These are phyloP conservation scores for Thelonectria blattea DNA, from an alignment of 2,329 filamentous ascomycete genomes.

Conservation along the genomic window DNA sequence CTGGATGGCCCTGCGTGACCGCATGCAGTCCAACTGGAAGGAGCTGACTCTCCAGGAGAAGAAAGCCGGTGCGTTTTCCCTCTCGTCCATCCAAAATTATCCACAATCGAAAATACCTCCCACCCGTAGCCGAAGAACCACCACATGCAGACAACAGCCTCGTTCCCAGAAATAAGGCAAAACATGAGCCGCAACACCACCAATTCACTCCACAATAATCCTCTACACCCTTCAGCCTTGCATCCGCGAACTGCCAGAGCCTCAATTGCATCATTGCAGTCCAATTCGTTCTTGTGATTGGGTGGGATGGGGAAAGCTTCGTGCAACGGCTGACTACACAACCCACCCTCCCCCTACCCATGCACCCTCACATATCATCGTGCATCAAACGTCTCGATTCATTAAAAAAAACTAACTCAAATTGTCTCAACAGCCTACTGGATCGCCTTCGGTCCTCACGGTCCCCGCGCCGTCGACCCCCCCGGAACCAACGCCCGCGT, in stretches of 20 bases:
- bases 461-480: slow-evolving; percentile 81
- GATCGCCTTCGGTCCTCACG: slow-evolving; percentile 97
- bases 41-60: slow-evolving; percentile 96
- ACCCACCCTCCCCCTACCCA: slow-evolving; percentile 21
- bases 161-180: background rate
- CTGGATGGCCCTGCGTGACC: slow-evolving; percentile 97
- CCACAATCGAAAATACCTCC: slow-evolving; percentile 44
- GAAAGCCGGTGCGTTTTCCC: slow-evolving; percentile 87
- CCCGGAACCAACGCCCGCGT: slow-evolving; percentile 86
- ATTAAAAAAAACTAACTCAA: slow-evolving; percentile 45
- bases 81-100: background rate
- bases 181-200: slow-evolving; percentile 2
- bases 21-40: slow-evolving; percentile 98
- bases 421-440: slow-evolving; percentile 79
- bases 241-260: slow-evolving; percentile 22
- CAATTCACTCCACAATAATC: slow-evolving; percentile 25
- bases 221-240: slow-evolving; percentile 30
- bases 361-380: background rate
- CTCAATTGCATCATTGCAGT: slow-evolving; percentile 38
- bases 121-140: slow-evolving; percentile 33
- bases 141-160: slow-evolving; percentile 5
- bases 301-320: slow-evolving; percentile 15
- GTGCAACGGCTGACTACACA: slow-evolving; percentile 24
- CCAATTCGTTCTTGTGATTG: slow-evolving; percentile 35
- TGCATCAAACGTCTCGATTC: slow-evolving; percentile 16